A percentile compares a stretch with the other conserved stretches of the same genome.
Evolutionary conservation across 2,329 filamentous ascomycete genomes (phyloP).

Genomic region (Alternaria sp.): DNA sequence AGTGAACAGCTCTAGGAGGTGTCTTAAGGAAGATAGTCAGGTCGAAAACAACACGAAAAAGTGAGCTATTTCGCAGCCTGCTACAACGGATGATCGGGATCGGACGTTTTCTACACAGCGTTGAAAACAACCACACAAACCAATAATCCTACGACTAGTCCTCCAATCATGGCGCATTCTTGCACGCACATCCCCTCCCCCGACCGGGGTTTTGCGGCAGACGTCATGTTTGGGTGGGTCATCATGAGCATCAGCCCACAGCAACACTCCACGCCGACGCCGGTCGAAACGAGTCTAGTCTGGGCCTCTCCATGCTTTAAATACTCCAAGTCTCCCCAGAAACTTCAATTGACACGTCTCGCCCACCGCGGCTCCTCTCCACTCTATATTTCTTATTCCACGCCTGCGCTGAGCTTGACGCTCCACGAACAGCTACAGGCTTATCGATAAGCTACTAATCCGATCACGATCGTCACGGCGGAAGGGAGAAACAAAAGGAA

Average conservation of each 20-base stretch:
- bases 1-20: rapidly evolving
- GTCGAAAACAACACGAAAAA: neutral
- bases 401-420: slow-evolving; percentile 2
- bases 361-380: slow-evolving; percentile 17
- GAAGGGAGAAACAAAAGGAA: neutral
- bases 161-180: neutral
- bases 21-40: neutral
- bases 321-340: slow-evolving; percentile 8
- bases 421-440: neutral
- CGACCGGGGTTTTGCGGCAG: slow-evolving; percentile 18
- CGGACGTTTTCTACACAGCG: neutral
- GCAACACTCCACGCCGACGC: slow-evolving; percentile 9
- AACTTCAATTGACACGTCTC: neutral
- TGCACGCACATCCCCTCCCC: slow-evolving; percentile 1
- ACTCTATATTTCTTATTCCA: slow-evolving; percentile 3
- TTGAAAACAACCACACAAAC: neutral
- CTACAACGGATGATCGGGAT: neutral
- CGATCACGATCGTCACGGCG: neutral
- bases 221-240: slow-evolving; percentile 23
- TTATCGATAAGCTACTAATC: slow-evolving; percentile 17
- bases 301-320: slow-evolving; percentile 11
- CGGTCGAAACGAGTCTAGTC: slow-evolving; percentile 14
- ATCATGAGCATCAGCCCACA: slow-evolving; percentile 16
- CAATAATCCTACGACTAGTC: neutral
- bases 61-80: neutral